These are phyloP conservation scores for Blastomyces parvus DNA, from an alignment of 2,329 filamentous ascomycete genomes.

Conservation along the genomic window DNA sequence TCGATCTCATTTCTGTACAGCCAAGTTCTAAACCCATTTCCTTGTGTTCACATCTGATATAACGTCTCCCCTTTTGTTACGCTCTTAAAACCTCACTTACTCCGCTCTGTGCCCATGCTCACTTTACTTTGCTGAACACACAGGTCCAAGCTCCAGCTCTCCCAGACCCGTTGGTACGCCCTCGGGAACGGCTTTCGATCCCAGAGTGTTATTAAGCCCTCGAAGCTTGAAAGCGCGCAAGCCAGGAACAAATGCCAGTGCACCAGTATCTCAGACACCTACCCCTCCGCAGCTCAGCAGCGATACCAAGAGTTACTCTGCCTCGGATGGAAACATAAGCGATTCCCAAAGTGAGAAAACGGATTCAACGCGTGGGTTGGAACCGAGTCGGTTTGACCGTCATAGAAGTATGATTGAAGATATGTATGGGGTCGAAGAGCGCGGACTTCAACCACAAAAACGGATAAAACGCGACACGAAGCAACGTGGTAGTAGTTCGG, in stretches of 20 bases:
- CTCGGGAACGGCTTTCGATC: constrained; percentile 13
- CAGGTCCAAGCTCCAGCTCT: constrained; percentile 1
- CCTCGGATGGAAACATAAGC: background rate
- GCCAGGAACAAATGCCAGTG: background rate
- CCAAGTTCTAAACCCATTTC: background rate
- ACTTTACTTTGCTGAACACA: background rate
- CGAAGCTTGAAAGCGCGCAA: constrained; percentile 10
- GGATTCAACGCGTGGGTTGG: background rate
- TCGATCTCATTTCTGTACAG: background rate
- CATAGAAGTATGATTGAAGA: constrained; percentile 53
- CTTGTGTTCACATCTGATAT: background rate
- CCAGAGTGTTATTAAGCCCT: constrained; percentile 16
- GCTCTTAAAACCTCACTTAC: background rate
- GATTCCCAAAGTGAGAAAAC: constrained; percentile 1
- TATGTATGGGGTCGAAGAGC: constrained; percentile 64
- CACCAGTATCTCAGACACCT: background rate
- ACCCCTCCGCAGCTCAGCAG: background rate
- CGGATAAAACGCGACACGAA: constrained; percentile 49
- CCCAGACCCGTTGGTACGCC: background rate
- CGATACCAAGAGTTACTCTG: background rate
- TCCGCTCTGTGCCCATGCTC: background rate
- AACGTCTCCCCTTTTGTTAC: background rate
- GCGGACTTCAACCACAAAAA: constrained; percentile 54
- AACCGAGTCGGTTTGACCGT: background rate
- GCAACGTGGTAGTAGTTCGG: constrained; percentile 31